Conservation (phyloP, 2,329 filamentous ascomycete species). For the Metarhizium guizhouense region DNA sequence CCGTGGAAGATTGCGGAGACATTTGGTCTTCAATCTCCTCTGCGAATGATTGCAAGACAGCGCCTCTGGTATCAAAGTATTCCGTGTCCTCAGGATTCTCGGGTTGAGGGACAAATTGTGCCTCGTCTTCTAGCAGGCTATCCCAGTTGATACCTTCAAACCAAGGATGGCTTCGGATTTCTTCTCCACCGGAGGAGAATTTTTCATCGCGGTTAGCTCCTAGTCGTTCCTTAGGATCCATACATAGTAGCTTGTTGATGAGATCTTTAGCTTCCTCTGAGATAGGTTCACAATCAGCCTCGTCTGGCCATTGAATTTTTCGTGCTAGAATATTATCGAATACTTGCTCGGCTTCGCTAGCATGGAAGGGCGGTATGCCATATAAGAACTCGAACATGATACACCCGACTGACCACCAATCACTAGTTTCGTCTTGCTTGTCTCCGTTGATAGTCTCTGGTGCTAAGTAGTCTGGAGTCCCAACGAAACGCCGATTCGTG, state of each 20-base stretch:
- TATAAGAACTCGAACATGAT: constrained; percentile 96
- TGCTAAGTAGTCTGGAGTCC: constrained; percentile 92
- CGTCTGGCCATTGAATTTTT: constrained; percentile 86
- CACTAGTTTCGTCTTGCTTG: constrained; percentile 93
- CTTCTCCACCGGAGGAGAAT: constrained; percentile 73
- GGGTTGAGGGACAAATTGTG: constrained; percentile 85
- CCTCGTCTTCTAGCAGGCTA: constrained; percentile 84
- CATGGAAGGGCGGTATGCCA: constrained; percentile 90
- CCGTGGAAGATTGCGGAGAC: constrained; percentile 60
- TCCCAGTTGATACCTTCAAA: constrained; percentile 85
- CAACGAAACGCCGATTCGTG: constrained; percentile 85
- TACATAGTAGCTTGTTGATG: constrained; percentile 84
- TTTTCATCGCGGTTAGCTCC: constrained; percentile 82
- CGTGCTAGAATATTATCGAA: constrained; percentile 93
- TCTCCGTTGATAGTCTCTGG: constrained; percentile 94
- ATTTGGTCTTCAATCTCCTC: constrained; percentile 89
- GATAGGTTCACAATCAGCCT: constrained; percentile 61
- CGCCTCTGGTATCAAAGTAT: constrained; percentile 89
- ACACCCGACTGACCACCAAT: constrained; percentile 99
- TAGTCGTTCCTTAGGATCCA: constrained; percentile 71
- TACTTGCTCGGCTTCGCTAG: constrained; percentile 78
- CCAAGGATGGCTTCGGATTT: constrained; percentile 86
- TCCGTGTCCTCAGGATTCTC: constrained; percentile 97
- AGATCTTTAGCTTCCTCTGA: constrained; percentile 87
- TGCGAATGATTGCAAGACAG: constrained; percentile 83